phyloP scores from a whole-genome alignment of 192 early-diverging fungal species.

The Coemansia asiatica region DNA sequence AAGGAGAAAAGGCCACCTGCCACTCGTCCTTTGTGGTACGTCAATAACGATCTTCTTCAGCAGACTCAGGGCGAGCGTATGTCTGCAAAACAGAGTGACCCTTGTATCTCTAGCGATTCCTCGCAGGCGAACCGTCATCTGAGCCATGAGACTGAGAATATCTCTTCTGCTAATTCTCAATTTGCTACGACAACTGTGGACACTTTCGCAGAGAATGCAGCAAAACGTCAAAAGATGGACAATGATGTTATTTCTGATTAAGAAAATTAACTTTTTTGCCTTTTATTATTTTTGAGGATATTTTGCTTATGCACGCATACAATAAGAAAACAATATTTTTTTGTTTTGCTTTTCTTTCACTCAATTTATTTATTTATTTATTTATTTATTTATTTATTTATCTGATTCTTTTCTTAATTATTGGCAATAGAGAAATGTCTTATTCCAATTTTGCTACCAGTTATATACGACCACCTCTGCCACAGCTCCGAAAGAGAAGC shows the following conservation, averaged over 20 bases:
- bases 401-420: no score
- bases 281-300: neutral
- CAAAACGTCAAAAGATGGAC: constrained; percentile 25
- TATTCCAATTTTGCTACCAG: neutral
- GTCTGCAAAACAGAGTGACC: neutral
- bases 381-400: neutral
- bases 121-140: neutral
- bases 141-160: constrained; percentile 1
- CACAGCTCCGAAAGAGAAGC: constrained; percentile 24
- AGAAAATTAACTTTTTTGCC: neutral
- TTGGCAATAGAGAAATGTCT: no score
- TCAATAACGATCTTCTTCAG: constrained; percentile 30
- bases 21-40: constrained; percentile 41
- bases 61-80: constrained; percentile 1
- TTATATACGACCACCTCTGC: constrained; percentile 20
- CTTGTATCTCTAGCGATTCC: neutral
- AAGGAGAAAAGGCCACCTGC: constrained; percentile 49
- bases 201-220: neutral
- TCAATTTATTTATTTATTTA: neutral
- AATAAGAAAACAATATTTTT: neutral
- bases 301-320: neutral
- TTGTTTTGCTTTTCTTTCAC: neutral
- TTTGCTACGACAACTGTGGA: neutral
- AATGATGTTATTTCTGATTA: neutral
- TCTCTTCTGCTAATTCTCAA: neutral